Base-by-base conservation (phyloP, 2,329 filamentous ascomycete genomes). In the Trichoderma sp. region DNA sequence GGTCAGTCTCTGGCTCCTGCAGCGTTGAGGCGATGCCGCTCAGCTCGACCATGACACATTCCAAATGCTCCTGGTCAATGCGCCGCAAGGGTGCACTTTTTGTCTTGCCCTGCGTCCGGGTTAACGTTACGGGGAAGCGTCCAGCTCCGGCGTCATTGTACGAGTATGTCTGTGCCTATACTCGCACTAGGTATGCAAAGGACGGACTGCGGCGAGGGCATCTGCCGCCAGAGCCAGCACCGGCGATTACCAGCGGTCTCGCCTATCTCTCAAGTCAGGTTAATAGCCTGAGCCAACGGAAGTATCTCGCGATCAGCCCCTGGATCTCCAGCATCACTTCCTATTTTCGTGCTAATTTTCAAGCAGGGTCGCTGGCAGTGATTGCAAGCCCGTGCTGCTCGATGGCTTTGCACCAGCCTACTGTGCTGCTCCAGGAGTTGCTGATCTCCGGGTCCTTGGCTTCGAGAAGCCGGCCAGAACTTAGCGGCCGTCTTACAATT, bases 381-480 rank as follows among this genome's bases (percentile, higher is more conserved):
- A 43, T 55, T 17, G 21, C n/a, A 21, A 43, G 39, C 7, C 34
- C 17, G 47, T 61, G 30, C 58, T 19, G 19, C 21, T 14, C 10
- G 14, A 5, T 5, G 12, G 10, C 10, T 9, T 14, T 14, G 26
- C 50, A 52, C 15, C 30, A 52, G 48, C 50, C 1, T 14, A 39
- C 50, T 24, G 58, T 21, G 57, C 57, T 60, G 58, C 56, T 34
- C 44, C 45, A 51, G 39, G 39, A 30, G 30, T 51, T 43, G 52
- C 43, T 63, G 51, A 63, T 47, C 41, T 24, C 6, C 41, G 44
- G 41, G 24, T 44, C 59, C 50, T 47, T 15, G 59, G 47, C 50
- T 63, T 63, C 50, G 50, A 63, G 59, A 63, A 63, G 59, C 50
- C 50, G 45, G 26, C 19, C 51, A 63, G 59, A 45, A 55, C 39